Conservation (phyloP, 148 eudicot species). For the Rhododendron simsii region DNA sequence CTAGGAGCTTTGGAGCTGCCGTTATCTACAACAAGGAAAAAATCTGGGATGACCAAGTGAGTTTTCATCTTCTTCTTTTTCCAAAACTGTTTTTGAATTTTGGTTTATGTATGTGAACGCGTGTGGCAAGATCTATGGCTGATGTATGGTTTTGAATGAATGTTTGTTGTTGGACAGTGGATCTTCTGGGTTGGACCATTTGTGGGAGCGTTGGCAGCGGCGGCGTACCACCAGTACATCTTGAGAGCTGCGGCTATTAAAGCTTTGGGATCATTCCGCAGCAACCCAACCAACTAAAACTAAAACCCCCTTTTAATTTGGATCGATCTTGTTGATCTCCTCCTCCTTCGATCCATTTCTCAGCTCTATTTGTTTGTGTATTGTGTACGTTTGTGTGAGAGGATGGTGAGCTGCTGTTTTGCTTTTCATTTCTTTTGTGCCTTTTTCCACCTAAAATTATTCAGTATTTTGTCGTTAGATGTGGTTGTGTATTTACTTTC, state of each 20-base stretch:
- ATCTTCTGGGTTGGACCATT: conserved; percentile 96
- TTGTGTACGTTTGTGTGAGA: background rate
- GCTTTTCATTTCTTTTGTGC: background rate
- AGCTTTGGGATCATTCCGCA: conserved; percentile 88
- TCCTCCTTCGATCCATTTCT: background rate
- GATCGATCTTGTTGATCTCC: background rate
- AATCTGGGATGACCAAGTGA: conserved; percentile 82
- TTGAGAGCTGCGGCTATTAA: conserved; percentile 85
- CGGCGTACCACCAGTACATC: conserved; percentile 86
- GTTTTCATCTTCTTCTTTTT: background rate
- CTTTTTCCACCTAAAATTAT: background rate
- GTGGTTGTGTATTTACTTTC: background rate
- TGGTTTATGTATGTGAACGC: background rate
- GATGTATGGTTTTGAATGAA: background rate
- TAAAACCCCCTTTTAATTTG: background rate
- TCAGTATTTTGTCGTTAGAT: background rate
- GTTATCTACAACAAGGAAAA: conserved; percentile 65
- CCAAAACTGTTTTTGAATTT: background rate
- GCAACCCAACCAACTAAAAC: conserved; percentile 67
- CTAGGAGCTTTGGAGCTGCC: conserved; percentile 90
- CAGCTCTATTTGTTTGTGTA: background rate
- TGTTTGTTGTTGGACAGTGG: conserved; percentile 48
- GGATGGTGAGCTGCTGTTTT: background rate
- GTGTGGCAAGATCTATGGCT: background rate
- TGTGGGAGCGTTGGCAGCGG: conserved; percentile 81